These are phyloP conservation scores for Chytriomyces sp. DNA, from an alignment of 192 early-diverging fungal genomes.

Conservation along the genomic window DNA sequence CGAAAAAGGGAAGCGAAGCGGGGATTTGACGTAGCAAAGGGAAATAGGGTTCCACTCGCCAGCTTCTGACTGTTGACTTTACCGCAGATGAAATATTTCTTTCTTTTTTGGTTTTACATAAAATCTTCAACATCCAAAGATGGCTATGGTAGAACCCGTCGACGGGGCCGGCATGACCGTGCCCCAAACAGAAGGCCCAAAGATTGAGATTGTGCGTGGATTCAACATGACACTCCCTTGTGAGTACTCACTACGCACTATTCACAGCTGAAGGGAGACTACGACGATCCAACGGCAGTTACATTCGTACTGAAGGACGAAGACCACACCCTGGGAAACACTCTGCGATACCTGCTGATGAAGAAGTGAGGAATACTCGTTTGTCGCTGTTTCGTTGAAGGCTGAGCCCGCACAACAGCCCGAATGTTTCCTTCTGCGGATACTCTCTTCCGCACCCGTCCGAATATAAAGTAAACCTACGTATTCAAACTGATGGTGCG, in stretches of 20 bases:
- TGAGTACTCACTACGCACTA: background rate
- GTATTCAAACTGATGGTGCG: conserved; percentile 89
- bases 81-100: background rate
- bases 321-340: conserved; percentile 96
- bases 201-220: conserved; percentile 48
- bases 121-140: conserved; percentile 10
- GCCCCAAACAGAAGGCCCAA: conserved; percentile 45
- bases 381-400: background rate
- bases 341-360: conserved; percentile 90
- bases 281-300: conserved; percentile 71
- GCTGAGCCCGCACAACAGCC: conserved; percentile 50
- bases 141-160: conserved; percentile 56
- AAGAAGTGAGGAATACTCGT: conserved; percentile 75
- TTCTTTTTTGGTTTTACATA: conserved; percentile 14
- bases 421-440: conserved; percentile 88
- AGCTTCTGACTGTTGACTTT: too few relatives aligned
- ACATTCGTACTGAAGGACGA: conserved; percentile 92
- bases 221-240: background rate
- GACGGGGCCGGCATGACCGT: conserved; percentile 41
- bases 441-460: conserved; percentile 98
- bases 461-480: conserved; percentile 86
- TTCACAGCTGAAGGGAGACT: conserved; percentile 48
- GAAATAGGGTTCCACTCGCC: too few relatives aligned
- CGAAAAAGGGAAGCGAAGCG: too few relatives aligned
- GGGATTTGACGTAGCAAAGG: too few relatives aligned